Evolutionary conservation across 1,284 basidiomycete species (phyloP).

Genomic region (Tilletiopsis washingtonensis): DNA sequence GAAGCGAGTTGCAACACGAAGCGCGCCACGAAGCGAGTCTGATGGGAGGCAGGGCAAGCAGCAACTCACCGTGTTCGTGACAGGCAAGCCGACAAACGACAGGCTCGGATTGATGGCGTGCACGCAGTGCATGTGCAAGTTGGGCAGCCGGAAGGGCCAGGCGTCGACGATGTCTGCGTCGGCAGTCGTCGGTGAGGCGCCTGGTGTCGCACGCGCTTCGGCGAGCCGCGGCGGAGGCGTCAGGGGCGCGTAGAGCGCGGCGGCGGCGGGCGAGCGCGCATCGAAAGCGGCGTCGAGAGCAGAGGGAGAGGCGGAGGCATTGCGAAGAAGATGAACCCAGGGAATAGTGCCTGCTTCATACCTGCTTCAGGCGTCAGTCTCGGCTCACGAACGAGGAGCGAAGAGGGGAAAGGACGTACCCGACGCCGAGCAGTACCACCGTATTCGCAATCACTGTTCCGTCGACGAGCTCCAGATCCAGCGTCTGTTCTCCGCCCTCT

Average conservation of each 20-base stretch:
- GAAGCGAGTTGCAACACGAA: constrained; percentile 27
- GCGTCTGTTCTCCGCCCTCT: constrained; percentile 2
- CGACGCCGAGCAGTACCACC: not conserved
- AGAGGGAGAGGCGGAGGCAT: constrained; percentile 2
- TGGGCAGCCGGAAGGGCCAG: constrained; percentile 12
- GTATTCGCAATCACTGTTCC: constrained; percentile 12
- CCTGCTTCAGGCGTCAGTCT: not conserved
- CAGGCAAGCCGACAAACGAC: constrained; percentile 21
- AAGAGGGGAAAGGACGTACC: not conserved
- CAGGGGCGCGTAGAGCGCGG: not conserved
- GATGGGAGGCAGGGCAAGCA: too few species aligned
- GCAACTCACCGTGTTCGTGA: constrained; percentile 7
- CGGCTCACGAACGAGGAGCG: not conserved
- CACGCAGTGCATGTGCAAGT: constrained; percentile 19
- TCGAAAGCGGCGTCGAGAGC: not conserved
- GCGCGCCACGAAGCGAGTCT: constrained; percentile 22
- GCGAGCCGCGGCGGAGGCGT: not conserved
- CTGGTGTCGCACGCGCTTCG: not conserved
- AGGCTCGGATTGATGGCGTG: constrained; percentile 13
- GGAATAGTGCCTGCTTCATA: constrained; percentile 24
- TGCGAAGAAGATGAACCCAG: constrained; percentile 21
- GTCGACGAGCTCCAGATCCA: constrained; percentile 22
- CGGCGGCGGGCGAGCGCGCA: too few species aligned
- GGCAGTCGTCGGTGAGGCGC: too few species aligned
- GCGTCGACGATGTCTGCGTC: too few species aligned